Base-by-base conservation (phyloP, 495 filamentous ascomycete genomes). In the Geoglossum glabrum region DNA sequence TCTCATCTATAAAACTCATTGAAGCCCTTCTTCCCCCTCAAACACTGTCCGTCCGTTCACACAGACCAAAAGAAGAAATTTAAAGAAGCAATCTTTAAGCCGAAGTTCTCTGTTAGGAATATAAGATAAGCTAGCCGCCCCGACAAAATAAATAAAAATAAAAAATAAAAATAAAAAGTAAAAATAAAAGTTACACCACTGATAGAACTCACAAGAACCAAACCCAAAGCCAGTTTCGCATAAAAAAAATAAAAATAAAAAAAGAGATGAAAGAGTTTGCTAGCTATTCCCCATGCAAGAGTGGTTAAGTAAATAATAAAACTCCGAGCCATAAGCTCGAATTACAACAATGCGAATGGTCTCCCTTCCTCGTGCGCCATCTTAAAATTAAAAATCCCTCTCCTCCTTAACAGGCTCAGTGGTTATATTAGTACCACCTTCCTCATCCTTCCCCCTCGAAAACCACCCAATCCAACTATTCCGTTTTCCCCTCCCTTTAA, bases 391-490 rank as follows among this genome's bases (percentile, higher is more conserved):
- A 21, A 21, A 21, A 19, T 21, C 40, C 7, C 40, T 45, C n/a
- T 45, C 17, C n/a, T 45, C 40, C 40, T 21, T 45, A 19, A 45
- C 40, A 13, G 40, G 40, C n/a, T 45, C 40, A 19, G 49, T 26
- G 30, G 10, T 19, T 58, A 31, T 23, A 55, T 23, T 15, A 19
- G 36, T 27, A 27, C n/a, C 6, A n/a, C 13, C 15, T 10, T 49
- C 56, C 2, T 58, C 56, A 26, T 27, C 30, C 30, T 50, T 58
- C 49, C 55, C 57, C 30, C 38, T 54, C 7, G 25, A 65, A 17
- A 69, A 71, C 76, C 76, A 79, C 1, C 76, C 76, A 38, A 79
- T 74, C 77, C 77, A 80, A 63, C 76, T 79, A 26, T 68, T 67
- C 28, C 77, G 65, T 68, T 79, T 79, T 57, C 68, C 68, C 30